A percentile compares a stretch with the other conserved stretches of the same genome.
Conservation (phyloP, 495 filamentous ascomycete species). For the Haplographium delicatum region DNA sequence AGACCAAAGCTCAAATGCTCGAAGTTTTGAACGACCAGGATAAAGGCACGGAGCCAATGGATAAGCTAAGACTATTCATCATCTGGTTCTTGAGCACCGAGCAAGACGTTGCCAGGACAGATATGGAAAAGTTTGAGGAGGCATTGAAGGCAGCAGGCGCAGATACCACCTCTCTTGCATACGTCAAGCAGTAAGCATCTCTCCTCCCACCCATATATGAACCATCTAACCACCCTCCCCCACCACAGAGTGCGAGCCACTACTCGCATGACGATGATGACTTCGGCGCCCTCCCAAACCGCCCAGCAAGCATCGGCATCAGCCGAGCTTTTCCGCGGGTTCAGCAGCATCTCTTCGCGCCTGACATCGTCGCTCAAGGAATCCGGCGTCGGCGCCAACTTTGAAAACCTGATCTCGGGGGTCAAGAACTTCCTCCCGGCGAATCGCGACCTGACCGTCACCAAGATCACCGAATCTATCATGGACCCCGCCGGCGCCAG, state of each 20-base stretch:
- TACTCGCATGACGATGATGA: slow-evolving; percentile 98
- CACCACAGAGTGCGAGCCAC: slow-evolving; percentile 78
- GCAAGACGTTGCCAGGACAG: slow-evolving; percentile 72
- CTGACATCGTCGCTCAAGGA: slow-evolving; percentile 93
- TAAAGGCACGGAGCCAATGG: slow-evolving; percentile 77
- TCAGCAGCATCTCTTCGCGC: slow-evolving; percentile 80
- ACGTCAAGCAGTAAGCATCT: slow-evolving; percentile 68
- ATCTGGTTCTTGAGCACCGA: slow-evolving; percentile 98
- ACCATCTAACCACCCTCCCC: slow-evolving; percentile 31
- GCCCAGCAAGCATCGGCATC: slow-evolving; percentile 50
- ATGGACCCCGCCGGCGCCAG: slow-evolving; percentile 94
- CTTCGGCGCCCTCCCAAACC: slow-evolving; percentile 68
- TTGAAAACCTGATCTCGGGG: slow-evolving; percentile 92
- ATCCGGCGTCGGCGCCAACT: slow-evolving; percentile 78
- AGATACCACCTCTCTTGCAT: slow-evolving; percentile 69
- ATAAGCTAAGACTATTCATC: slow-evolving; percentile 90
- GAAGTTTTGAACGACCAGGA: slow-evolving; percentile 76
- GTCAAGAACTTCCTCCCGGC: slow-evolving; percentile 97
- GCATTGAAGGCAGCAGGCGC: slow-evolving; percentile 70
- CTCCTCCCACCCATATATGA: slow-evolving; percentile 4
- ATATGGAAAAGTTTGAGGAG: slow-evolving; percentile 85
- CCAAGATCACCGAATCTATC: slow-evolving; percentile 95
- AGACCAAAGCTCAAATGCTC: slow-evolving; percentile 83
- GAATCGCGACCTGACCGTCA: slow-evolving; percentile 92
- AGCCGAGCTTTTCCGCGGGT: slow-evolving; percentile 79